Base-by-base conservation (phyloP, 75 land plant species). In the Picea sitchensis region DNA sequence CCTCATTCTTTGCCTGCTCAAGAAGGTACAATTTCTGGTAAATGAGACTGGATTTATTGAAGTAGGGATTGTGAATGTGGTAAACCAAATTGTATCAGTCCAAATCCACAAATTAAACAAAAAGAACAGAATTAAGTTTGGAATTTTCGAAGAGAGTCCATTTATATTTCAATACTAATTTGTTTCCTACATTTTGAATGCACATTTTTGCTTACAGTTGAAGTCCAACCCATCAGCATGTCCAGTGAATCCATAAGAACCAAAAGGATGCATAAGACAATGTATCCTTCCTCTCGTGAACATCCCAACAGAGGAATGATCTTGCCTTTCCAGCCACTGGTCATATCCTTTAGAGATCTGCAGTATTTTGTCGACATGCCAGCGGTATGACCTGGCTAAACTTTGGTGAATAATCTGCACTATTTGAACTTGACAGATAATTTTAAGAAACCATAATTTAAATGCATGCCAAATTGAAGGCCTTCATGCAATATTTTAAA, bases 361-460 rank as follows among this genome's bases (percentile, higher is more conserved):
- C 82, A 90, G 18, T 94, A 92, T 73, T 94, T 75, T 58, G 88
- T 94, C 13, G 91, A 90, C 68, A 87, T 88, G 61, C 91, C 96
- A 56, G 67, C 76, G 87, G 92, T 83, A 71, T 71, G 74, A n/a
- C n/a, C 36, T 67, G 41, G 41, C 34, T 67, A 38, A 8, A 44
- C 54, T 44, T 71, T 38, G 41, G 23, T 71, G 54, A 47, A 71
- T 44, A 20, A 71, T 71, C 47, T 41, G 8, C 31, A 26, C 31
- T 71, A 41, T 44, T 44, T 71, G 51, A n/a, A 0, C 74, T 36
- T 71, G 26, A 1, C 26, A 71, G n/a, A 71, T 44, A 71, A 71
- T 44, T 41, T 41, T 44, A 44, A 20, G 26, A 17, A 67, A 20
- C 44, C 44, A 13, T 18, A 67, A 15, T 8, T 47, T 71, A 51